Evolutionary conservation across 2,329 filamentous ascomycete species (phyloP), one percentile per base, ranked within the genome.

Genomic region (Cordyceps pruinosa): DNA sequence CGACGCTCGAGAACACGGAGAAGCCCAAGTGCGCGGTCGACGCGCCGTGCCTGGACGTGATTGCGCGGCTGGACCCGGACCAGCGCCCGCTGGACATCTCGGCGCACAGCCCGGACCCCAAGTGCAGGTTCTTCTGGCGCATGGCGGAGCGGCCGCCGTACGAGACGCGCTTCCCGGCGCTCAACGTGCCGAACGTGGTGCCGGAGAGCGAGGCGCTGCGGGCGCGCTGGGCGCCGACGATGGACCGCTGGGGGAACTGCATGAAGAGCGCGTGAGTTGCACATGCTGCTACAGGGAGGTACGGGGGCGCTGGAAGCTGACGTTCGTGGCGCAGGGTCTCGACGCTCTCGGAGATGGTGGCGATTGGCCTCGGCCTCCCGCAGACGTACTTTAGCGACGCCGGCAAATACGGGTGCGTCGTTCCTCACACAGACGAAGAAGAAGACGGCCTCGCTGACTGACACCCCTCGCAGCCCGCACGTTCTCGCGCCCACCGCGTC

Each of bases 71-170:
- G 25, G 75, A 73, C 2, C 80, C 80, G 2, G 71, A 71, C 2
- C 79, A 85, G 72, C 71, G 82, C 39, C 82, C 82, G 3, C 74
- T 84, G 9, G 82, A 85, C 64, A 79, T 85, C 61, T 62, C 69
- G n/a, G 79, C 67, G 7, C 81, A 84, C 66, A 66, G 73, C 28
- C 82, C 82, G 0, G 82, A 85, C 58, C 82, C 82, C 39, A 85
- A 85, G 69, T 84, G 81, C 64, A 75, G 82, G 44, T 85, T 85
- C 73, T 85, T 85, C 68, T 85, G 82, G 82, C 72, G 78, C 60
- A 82, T 85, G 78, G 76, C 72, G 12, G 78, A 83, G 63, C 58
- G 62, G 53, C 76, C 80, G 25, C 80, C 81, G 0, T 82, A 81
- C 60, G 67, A 75, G 66, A 83, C 81, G 0, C 64, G 74, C 58